Base-by-base conservation (phyloP, 352 stramenopile species). In the Saprolegnia diclina region DNA sequence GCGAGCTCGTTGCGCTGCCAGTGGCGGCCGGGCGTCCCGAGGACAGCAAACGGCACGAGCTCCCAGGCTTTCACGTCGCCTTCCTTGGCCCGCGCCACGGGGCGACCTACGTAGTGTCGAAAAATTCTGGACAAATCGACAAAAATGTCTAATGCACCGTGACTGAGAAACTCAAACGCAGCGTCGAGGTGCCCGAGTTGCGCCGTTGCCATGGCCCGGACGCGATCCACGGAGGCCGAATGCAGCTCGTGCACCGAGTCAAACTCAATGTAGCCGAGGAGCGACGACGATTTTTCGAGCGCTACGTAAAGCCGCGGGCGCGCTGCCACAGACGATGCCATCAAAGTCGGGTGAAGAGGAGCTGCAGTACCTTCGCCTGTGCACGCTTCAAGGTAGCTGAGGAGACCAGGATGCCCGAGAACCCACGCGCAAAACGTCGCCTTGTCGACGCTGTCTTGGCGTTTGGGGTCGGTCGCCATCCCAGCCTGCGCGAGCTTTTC, bases 181-280 rank as follows among this genome's bases (percentile, higher is more conserved):
- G 22, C 19, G 4, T 37, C 19, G 14, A 45, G 24, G 6, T 19
- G 5, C 4, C 13, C 11, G 14, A 63, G 29, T n/a, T 63, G 55
- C 55, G 4, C 11, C 6, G 13, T 22, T 5, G 55, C 26, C 18
- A 63, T 29, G 24, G n/a, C 40, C n/a, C 57, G 57, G 11, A 66
- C 38, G 10, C 57, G 21, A 10, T 45, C 57, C n/a, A 55, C 38
- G 1, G 57, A 66, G 14, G 26, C 53, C 4, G 57, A 53, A 5
- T 55, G 37, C 57, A 66, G 38, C 0, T 66, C 37, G 13, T 40
- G 22, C 14, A 66, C 4, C 40, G 57, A 66, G 29, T 66, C 57
- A 55, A 66, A 66, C 40, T 66, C 57, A 32, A 66, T 55, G 57
- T 56, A 66, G 9, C 57, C 57, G 9, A 66, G 9, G 22, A 66